phyloP scores from a whole-genome alignment of 164 flowering plant genomes.

The Nymphaea thermarum region DNA sequence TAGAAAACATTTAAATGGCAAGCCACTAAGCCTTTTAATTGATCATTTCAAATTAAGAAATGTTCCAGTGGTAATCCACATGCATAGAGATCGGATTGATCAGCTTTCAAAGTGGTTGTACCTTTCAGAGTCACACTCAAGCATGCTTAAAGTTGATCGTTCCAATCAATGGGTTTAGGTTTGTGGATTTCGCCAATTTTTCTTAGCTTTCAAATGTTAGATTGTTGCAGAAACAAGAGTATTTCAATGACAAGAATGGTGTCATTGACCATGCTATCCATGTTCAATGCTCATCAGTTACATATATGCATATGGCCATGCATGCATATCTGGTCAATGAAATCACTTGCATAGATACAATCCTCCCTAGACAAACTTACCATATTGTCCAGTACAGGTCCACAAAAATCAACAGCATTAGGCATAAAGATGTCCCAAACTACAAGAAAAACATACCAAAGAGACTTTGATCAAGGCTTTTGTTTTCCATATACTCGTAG shows the following conservation, averaged over 20 bases:
- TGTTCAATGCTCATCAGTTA: no score
- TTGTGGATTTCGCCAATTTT: background rate
- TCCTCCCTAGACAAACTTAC: no score
- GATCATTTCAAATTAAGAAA: no score
- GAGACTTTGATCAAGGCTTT: slow-evolving; percentile 67
- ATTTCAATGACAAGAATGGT: background rate
- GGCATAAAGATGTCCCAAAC: background rate
- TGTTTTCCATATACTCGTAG: slow-evolving; percentile 65
- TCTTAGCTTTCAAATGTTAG: background rate
- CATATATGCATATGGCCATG: no score
- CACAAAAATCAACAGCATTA: background rate
- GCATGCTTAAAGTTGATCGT: background rate
- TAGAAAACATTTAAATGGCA: background rate
- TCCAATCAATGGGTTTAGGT: background rate
- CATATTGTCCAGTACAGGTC: no score
- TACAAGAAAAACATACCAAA: slow-evolving; percentile 29
- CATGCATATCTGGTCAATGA: background rate
- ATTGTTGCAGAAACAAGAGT: background rate
- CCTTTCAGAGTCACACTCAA: background rate
- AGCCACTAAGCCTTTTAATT: no score
- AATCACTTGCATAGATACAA: background rate
- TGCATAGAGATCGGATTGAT: background rate
- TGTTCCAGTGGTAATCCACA: background rate
- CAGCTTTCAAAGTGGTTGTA: background rate
- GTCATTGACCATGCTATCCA: background rate